phyloP scores from a whole-genome alignment of 495 filamentous ascomycete species.

The Penicillium macrosclerotiorum region DNA sequence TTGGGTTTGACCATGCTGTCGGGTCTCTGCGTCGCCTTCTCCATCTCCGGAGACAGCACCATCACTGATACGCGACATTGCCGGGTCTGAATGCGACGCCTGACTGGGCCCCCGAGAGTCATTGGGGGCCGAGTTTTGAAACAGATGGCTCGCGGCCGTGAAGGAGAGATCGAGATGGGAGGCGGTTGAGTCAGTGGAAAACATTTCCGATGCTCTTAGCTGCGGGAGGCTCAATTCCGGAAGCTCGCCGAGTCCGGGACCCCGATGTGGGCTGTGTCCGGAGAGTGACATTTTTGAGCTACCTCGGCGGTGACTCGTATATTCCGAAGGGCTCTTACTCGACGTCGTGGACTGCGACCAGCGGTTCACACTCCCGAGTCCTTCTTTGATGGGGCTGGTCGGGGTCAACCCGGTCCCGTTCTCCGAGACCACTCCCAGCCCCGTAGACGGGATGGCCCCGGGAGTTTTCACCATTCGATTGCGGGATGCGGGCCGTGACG shows the following conservation, averaged over 20 bases:
- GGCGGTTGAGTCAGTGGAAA: conserved; percentile 12
- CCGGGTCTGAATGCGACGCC: conserved; percentile 5
- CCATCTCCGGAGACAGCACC: conserved; percentile 27
- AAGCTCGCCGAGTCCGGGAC: conserved; percentile 8
- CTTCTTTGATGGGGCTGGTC: conserved; percentile 55
- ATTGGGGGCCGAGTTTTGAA: conserved; percentile 20
- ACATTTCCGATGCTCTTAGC: conserved; percentile 21
- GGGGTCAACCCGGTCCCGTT: conserved; percentile 21
- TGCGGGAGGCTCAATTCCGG: conserved; percentile 23
- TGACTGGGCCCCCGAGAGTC: conserved; percentile 7
- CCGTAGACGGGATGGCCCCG: conserved; percentile 15
- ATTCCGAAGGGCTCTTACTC: conserved; percentile 56
- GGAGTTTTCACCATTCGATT: conserved; percentile 19
- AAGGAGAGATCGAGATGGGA: conserved; percentile 26
- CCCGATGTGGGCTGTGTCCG: conserved; percentile 24
- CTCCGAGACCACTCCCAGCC: conserved; percentile 19
- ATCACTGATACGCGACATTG: conserved; percentile 20
- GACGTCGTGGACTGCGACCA: conserved; percentile 79
- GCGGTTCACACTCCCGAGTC: conserved; percentile 71
- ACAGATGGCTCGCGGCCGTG: conserved; percentile 19
- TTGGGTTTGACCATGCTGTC: conserved; percentile 58
- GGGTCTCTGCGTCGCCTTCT: conserved; percentile 29
- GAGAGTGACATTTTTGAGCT: conserved; percentile 56
- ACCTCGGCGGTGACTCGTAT: conserved; percentile 40
- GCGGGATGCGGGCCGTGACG: conserved; percentile 23